Percentiles rank a stretch among this genome's conserved stretches.
Evolutionary conservation across 2,329 filamentous ascomycete genomes (phyloP).

Genomic region (Lanzia echinophila): DNA sequence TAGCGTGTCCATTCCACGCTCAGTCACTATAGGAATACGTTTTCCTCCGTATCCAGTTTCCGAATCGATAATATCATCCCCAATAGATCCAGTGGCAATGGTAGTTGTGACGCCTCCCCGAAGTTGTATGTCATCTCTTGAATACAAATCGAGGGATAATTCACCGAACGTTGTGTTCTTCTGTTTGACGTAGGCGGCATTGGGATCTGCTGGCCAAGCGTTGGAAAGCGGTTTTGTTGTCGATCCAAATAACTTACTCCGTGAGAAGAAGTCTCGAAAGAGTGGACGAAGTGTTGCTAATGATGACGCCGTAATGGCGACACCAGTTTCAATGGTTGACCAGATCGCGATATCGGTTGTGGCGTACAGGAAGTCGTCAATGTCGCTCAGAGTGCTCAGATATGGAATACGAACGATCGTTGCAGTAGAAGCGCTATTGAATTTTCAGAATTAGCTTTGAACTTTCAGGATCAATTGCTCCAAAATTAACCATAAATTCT

Average conservation of each 20-base stretch:
- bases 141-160: not conserved
- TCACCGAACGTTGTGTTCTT: not conserved
- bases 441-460: too few relatives aligned
- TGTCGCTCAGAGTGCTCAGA: conserved; percentile 31
- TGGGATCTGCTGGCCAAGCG: not conserved
- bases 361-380: conserved; percentile 34
- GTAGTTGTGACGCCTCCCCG: not conserved
- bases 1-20: too few relatives aligned
- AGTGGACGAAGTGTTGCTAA: conserved; percentile 35
- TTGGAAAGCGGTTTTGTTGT: not conserved
- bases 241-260: not conserved
- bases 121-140: not conserved
- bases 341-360: conserved; percentile 37
- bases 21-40: not conserved
- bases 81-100: not conserved
- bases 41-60: not conserved
- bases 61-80: not conserved
- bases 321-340: conserved; percentile 35
- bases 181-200: not conserved
- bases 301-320: conserved; percentile 34
- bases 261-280: conserved; percentile 21
- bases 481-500: too few relatives aligned
- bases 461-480: too few relatives aligned
- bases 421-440: conserved; percentile 31
- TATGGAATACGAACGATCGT: conserved; percentile 38